A percentile compares a stretch with the other conserved stretches of the same genome.
Conservation (phyloP, 2,329 filamentous ascomycete genomes). For the Lecanicillium sp. region DNA sequence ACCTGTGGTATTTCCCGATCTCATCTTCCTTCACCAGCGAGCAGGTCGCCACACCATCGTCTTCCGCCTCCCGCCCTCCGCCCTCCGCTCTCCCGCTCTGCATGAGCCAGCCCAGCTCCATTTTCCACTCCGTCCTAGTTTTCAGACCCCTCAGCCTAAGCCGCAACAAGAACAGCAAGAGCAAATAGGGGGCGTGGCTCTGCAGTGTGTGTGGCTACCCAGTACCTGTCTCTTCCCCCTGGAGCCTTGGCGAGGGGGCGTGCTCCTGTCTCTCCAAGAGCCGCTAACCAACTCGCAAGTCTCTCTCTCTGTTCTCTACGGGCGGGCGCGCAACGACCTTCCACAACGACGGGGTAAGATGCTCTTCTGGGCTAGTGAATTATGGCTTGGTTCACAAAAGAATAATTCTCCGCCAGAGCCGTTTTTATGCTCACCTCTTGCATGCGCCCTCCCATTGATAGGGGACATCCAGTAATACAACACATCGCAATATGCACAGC, state of each 20-base stretch:
- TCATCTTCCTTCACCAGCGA: not conserved
- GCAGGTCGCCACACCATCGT: not conserved
- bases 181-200: not conserved
- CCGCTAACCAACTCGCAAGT: not conserved
- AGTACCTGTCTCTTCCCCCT: no score
- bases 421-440: not conserved
- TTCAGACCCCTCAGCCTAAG: no score
- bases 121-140: no score
- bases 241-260: not conserved
- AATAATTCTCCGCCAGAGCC: not conserved
- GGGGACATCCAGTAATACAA: no score
- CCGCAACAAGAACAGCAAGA: no score
- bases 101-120: not conserved
- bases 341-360: no score
- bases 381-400: not conserved
- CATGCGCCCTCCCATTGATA: not conserved
- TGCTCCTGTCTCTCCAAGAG: not conserved
- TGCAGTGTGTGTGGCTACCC: no score
- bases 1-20: no score
- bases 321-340: no score
- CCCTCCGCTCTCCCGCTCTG: slow-evolving; percentile 1
- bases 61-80: slow-evolving; percentile 5
- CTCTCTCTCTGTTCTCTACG: no score
- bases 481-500: no score
- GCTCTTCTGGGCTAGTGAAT: no score